Percentiles rank a stretch among this genome's conserved stretches.
These are phyloP conservation scores for Eimeria zaria DNA, from an alignment of 169 alveolate species.

Conservation along the genomic window DNA sequence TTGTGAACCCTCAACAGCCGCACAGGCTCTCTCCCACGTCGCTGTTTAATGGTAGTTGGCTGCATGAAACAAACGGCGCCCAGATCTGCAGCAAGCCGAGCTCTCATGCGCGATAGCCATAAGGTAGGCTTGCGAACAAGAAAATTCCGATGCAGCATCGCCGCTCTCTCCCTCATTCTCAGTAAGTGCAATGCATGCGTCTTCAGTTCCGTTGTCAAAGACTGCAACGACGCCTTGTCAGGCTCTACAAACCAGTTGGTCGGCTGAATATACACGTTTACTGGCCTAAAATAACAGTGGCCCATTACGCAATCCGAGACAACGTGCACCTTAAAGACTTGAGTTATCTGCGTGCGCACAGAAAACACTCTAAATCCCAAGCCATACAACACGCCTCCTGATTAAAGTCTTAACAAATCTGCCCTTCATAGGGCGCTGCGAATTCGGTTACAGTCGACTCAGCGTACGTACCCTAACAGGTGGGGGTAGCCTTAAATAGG, in stretches of 20 bases:
- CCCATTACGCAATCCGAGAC: conserved; percentile 11
- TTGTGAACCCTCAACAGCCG: conserved; percentile 18
- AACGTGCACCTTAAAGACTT: conserved; percentile 31
- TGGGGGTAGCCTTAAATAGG: conserved; percentile 15
- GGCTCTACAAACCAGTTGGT: conserved; percentile 66
- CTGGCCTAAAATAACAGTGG: conserved; percentile 28
- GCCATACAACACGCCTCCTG: background rate
- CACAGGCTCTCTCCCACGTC: background rate
- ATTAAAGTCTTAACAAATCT: background rate
- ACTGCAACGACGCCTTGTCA: conserved; percentile 45
- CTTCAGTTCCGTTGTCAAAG: conserved; percentile 30
- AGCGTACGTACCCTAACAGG: conserved; percentile 39
- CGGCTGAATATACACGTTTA: conserved; percentile 52
- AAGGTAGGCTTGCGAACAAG: conserved; percentile 16
- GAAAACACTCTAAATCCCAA: background rate
- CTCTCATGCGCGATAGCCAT: conserved; percentile 48
- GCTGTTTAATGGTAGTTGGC: conserved; percentile 8
- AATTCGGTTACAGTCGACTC: background rate
- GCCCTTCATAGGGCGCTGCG: background rate
- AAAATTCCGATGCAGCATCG: conserved; percentile 38
- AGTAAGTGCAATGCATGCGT: background rate
- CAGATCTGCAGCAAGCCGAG: conserved; percentile 22
- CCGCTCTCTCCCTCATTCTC: conserved; percentile 6
- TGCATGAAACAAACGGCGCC: conserved; percentile 73
- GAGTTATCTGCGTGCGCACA: background rate